Evolutionary conservation across 805 yeast genomes (phyloP), one percentile per base, ranked within the genome.

Genomic region (Saturnispora diversa): DNA sequence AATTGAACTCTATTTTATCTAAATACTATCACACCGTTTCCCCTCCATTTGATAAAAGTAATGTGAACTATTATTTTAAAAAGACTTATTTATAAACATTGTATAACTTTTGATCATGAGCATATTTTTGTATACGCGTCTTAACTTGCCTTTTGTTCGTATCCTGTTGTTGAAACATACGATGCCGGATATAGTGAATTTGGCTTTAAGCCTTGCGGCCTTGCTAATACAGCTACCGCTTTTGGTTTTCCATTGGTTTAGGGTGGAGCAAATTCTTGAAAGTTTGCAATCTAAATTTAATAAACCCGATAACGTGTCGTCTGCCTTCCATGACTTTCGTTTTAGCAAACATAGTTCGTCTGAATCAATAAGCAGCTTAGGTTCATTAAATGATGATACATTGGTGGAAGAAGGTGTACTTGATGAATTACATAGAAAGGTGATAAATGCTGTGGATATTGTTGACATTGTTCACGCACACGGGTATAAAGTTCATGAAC

Each of bases 401-500:
- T 35, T 21, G 2, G 16, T 10, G 12, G 36, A 32, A 1, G 13
- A n/a, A 7, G 19, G 13, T 2, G 21, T 20, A 4, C 16, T 33
- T 16, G 28, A 33, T 6, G 38, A 39, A 12, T 29, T 49, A 11
- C 45, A 49, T 17, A 29, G 40, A 6, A 48, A 42, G 15, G 51
- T 59, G 1, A 45, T 57, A 9, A 30, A 47, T 12, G 53, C 63
- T 1, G 47, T 44, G 9, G 64, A 60, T 38, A 60, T 60, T 3
- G 59, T 57, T 3, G 62, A 58, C 26, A 55, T 60, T 9, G 63
- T 53, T 11, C 60, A 54, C 34, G 53, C 56, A 2, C 62, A 59
- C 36, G 94, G 90, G 2, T 83, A 83, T 50, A 67, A 65, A 4
- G 72, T 81, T 15, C 88, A 87, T 50, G 85, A 80, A 53, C 87